Evolutionary conservation across 768 basidiomycete species (phyloP).

Genomic region (Russula brevipes): DNA sequence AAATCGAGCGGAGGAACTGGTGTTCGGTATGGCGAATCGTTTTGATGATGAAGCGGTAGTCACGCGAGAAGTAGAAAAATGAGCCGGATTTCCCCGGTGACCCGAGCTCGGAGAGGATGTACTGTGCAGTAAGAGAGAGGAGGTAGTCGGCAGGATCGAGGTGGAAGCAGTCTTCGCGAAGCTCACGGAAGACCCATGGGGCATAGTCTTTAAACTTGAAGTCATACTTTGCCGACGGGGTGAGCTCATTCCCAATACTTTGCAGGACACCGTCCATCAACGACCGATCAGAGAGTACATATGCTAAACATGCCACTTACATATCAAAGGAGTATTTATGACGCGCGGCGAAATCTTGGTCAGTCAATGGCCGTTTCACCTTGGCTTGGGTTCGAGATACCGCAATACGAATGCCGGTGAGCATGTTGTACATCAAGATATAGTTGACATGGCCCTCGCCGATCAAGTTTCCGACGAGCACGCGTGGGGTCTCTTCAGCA

Average conservation of each 20-base stretch:
- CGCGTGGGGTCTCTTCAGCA: constrained; percentile 38
- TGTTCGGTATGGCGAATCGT: constrained; percentile 94
- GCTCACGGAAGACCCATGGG: constrained; percentile 93
- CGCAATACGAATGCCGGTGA: constrained; percentile 94
- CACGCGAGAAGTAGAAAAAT: constrained; percentile 98
- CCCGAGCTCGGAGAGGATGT: constrained; percentile 95
- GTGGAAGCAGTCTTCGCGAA: constrained; percentile 91
- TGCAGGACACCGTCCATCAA: constrained; percentile 2
- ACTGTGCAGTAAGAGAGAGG: constrained; percentile 92
- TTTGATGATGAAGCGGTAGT: constrained; percentile 99
- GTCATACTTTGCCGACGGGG: constrained; percentile 96
- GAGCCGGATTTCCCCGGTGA: constrained; percentile 98
- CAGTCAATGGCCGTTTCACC: constrained; percentile 75
- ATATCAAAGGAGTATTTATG: constrained; percentile 99
- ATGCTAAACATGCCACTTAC: constrained; percentile 42
- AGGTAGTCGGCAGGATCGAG: constrained; percentile 98
- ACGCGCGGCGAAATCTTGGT: constrained; percentile 79
- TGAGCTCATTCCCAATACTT: constrained; percentile 95
- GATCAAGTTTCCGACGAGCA: constrained; percentile 87
- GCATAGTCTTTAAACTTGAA: constrained; percentile 99
- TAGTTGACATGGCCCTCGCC: constrained; percentile 99
- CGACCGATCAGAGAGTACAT: neutral
- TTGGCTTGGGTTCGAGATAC: constrained; percentile 97
- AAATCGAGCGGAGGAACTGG: constrained; percentile 82
- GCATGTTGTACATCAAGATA: constrained; percentile 99